Conservation (phyloP, 2,329 filamentous ascomycete species). For the Dactylellina leptospora region DNA sequence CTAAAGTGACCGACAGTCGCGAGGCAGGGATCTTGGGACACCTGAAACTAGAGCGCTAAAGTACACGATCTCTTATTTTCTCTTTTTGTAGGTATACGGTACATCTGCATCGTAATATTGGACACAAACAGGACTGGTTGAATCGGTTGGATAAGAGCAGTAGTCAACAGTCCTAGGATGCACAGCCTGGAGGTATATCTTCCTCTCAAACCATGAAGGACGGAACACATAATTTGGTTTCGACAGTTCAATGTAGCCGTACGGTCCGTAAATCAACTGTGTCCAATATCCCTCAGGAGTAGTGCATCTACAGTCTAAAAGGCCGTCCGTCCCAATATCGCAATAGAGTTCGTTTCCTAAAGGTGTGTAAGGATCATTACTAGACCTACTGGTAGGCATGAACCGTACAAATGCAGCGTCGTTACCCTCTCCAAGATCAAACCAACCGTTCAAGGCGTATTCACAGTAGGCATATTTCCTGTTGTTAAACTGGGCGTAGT, state of each 20-base stretch:
- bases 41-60: neutral
- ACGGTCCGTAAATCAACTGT: slow-evolving; percentile 7
- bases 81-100: neutral
- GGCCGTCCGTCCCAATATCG: neutral
- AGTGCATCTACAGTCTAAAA: slow-evolving; percentile 2
- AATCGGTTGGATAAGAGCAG: neutral
- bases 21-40: neutral
- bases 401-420: neutral
- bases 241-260: neutral
- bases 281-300: slow-evolving; percentile 8
- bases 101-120: slow-evolving; percentile 3
- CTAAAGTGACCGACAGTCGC: no score
- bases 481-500: neutral
- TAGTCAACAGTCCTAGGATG: neutral
- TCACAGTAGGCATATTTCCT: neutral
- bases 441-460: neutral
- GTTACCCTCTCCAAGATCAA: neutral
- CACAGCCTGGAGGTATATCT: neutral
- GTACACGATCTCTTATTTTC: neutral
- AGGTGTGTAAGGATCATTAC: neutral
- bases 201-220: neutral
- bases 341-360: slow-evolving; percentile 4
- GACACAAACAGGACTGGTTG: neutral
- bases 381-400: neutral
- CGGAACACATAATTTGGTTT: slow-evolving; percentile 1